Evolutionary conservation across 805 yeast species (phyloP), one percentile per base, ranked within the genome.

Genomic region (Candida nemodendra): DNA sequence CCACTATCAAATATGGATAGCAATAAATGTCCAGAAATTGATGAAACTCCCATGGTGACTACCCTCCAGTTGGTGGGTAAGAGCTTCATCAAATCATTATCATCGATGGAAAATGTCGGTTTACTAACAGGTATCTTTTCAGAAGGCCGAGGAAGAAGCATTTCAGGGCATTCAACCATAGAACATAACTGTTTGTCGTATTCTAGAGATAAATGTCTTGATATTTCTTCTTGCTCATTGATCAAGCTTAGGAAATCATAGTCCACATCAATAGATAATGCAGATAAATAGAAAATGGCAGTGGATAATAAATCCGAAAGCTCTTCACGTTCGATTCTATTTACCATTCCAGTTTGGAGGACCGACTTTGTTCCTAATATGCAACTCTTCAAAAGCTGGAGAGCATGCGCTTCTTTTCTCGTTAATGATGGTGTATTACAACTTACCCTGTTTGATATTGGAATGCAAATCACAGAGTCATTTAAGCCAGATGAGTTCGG

Each of bases 31-130:
- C 81, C 84, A 7, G 81, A 71, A 7, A 66, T 50, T 0, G 74
- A 62, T 44, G 87, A 79, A 7, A 77, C 53, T 49, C 82, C 90
- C 17, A 89, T 58, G 1, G 82, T 67, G 1, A 86, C 61, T 0
- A 81, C 72, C 3, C 67, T 51, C 90, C 89, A 83, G 15, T 61
- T 57, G 0, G 56, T 39, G 0, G 85, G 84, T 6, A 74, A 42
- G 1, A 39, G 21, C 36, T 39, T 31, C 28, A 12, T 36, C 28
- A 49, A 31, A 6, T 42, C 44, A 4, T 48, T 28, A 22, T 14
- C 13, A 36, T 13, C 30, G n/a, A n/a, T n/a, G n/a, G n/a, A n/a
- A n/a, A n/a, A n/a, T n/a, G n/a, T n/a, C n/a, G n/a, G n/a, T n/a
- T n/a, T n/a, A n/a, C n/a, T n/a, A n/a, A n/a, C n/a, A n/a, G n/a